Conservation (phyloP, 306 rosid genomes). For the Carpinus fangiana region DNA sequence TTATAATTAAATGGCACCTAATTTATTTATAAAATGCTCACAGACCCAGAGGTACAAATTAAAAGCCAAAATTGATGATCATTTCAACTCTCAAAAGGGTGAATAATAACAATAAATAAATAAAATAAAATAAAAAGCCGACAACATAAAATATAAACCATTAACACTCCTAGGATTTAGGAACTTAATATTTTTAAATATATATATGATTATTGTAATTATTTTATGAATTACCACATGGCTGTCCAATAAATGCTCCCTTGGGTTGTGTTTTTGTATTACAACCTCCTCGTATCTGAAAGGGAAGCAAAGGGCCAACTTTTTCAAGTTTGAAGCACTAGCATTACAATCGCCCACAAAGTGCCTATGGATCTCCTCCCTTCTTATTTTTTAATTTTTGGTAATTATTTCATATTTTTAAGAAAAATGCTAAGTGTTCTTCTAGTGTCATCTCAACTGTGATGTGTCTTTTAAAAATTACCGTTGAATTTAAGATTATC, state of each 20-base stretch:
- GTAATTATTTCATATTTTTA: too few relatives aligned
- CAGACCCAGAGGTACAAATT: too few relatives aligned
- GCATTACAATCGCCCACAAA: slow-evolving; percentile 45
- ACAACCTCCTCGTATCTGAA: slow-evolving; percentile 47
- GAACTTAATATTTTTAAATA: background rate
- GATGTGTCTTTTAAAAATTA: too few relatives aligned
- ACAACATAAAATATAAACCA: background rate
- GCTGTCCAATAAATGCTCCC: slow-evolving; percentile 56
- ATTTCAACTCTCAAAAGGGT: too few relatives aligned
- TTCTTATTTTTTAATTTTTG: background rate
- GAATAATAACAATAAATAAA: background rate
- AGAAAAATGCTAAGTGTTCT: too few relatives aligned
- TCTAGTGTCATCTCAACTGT: too few relatives aligned
- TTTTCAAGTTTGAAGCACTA: slow-evolving; percentile 23
- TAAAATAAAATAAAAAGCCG: background rate
- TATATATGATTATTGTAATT: background rate
- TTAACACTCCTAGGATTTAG: background rate
- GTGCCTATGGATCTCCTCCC: slow-evolving; percentile 34
- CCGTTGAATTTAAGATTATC: too few relatives aligned
- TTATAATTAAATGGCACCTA: background rate
- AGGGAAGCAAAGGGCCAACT: slow-evolving; percentile 33
- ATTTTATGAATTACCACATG: background rate
- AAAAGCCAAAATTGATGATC: too few relatives aligned
- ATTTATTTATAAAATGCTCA: background rate
- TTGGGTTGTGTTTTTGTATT: slow-evolving; percentile 45